Evolutionary conservation across 2,329 filamentous ascomycete species (phyloP).

Genomic region (Ophiostoma quercus): DNA sequence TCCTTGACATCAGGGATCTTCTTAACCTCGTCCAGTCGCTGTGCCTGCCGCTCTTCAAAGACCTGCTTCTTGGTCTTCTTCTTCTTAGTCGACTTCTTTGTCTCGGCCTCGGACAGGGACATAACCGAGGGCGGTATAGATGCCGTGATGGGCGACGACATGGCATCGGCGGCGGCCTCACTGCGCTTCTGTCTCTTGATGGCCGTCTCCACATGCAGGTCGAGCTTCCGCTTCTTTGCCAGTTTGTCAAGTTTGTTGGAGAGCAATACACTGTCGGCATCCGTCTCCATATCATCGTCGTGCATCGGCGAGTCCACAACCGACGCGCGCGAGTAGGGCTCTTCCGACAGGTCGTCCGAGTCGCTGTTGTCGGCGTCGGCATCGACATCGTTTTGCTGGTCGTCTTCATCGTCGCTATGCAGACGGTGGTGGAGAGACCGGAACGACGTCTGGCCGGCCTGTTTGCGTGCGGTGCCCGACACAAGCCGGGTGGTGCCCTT

Average conservation of each 20-base stretch:
- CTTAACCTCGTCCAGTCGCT: conserved; percentile 10
- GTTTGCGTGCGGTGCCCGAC: conserved; percentile 47
- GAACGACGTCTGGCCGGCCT: conserved; percentile 52
- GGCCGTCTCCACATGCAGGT: conserved; percentile 61
- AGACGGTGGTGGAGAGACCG: conserved; percentile 78
- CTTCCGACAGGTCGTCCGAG: conserved; percentile 73
- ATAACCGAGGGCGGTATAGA: conserved; percentile 27
- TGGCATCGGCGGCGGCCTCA: conserved; percentile 70
- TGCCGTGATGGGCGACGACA: conserved; percentile 24
- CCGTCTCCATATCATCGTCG: conserved; percentile 65
- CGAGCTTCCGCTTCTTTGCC: conserved; percentile 66
- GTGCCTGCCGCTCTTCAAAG: conserved; percentile 56
- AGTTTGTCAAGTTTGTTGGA: conserved; percentile 31
- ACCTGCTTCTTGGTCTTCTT: conserved; percentile 76
- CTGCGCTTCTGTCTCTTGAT: conserved; percentile 75
- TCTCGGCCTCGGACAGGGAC: conserved; percentile 35
- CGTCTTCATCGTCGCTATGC: conserved; percentile 67
- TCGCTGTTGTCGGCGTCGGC: conserved; percentile 13
- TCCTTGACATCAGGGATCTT: conserved; percentile 28
- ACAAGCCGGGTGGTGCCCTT: conserved; percentile 47
- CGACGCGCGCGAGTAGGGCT: conserved; percentile 59
- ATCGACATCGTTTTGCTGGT: conserved; percentile 77
- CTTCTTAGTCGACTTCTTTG: conserved; percentile 60
- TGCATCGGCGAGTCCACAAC: conserved; percentile 27
- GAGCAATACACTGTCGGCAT: conserved; percentile 54